These are phyloP conservation scores for Hyaloperonospora arabidopsidis DNA, from an alignment of 352 stramenopile species.

Conservation along the genomic window DNA sequence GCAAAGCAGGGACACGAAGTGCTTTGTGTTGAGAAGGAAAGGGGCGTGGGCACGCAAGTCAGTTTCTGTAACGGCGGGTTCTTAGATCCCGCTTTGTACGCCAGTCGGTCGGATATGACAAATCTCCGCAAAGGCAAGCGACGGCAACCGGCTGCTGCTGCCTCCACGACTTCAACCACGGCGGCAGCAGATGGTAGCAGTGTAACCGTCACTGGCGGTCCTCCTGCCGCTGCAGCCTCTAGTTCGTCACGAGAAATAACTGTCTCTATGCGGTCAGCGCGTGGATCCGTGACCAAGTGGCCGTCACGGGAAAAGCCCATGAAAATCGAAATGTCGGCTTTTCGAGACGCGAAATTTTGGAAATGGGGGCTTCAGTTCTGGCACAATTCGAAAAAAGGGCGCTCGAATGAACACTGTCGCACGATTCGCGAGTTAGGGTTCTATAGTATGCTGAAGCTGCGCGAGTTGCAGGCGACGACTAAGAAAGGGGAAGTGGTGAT, in stretches of 20 bases:
- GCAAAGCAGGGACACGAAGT: slow-evolving; percentile 82
- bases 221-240: slow-evolving; percentile 30
- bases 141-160: slow-evolving; percentile 2
- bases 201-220: slow-evolving; percentile 29
- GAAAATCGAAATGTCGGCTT: slow-evolving; percentile 76
- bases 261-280: slow-evolving; percentile 15
- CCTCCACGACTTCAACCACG: slow-evolving; percentile 13
- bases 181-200: slow-evolving; percentile 27
- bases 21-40: slow-evolving; percentile 79
- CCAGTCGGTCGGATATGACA: slow-evolving; percentile 69
- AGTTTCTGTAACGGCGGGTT: slow-evolving; percentile 79
- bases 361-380: slow-evolving; percentile 83
- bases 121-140: slow-evolving; percentile 43
- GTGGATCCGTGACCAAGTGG: slow-evolving; percentile 29
- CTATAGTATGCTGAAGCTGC: slow-evolving; percentile 81
- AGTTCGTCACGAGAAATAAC: slow-evolving; percentile 23
- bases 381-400: slow-evolving; percentile 69
- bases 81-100: slow-evolving; percentile 74
- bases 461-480: slow-evolving; percentile 62
- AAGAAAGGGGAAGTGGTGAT: slow-evolving; percentile 81
- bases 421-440: slow-evolving; percentile 80
- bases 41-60: slow-evolving; percentile 68
- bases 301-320: slow-evolving; percentile 58
- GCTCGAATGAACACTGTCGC: slow-evolving; percentile 68
- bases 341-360: slow-evolving; percentile 79